Conservation (phyloP, 768 basidiomycete species). For the Rhodosporidiobolus sp. region DNA sequence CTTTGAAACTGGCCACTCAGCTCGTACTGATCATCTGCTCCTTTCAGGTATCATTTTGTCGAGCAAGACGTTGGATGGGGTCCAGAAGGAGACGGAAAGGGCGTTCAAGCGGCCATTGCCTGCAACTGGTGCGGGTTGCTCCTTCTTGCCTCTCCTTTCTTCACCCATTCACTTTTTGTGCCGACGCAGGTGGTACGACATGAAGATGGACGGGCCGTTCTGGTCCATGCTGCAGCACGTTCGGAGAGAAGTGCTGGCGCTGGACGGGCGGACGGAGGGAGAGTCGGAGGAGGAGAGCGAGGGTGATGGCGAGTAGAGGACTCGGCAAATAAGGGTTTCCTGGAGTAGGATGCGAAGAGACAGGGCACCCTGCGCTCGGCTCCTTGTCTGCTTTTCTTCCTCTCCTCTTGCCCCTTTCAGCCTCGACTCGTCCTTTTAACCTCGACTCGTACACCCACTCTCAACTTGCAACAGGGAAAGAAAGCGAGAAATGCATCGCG, state of each 20-base stretch:
- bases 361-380: no score
- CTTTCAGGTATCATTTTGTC: slow-evolving; percentile 49
- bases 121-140: slow-evolving; percentile 61
- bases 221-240: slow-evolving; percentile 12
- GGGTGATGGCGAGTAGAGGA: neutral
- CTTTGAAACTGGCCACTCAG: neutral
- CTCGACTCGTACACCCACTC: no score
- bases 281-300: neutral
- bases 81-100: neutral
- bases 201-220: slow-evolving; percentile 51
- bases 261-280: slow-evolving; percentile 26
- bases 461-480: no score
- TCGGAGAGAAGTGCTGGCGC: slow-evolving; percentile 20
- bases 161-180: no score
- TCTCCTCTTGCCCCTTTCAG: no score
- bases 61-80: slow-evolving; percentile 48
- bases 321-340: no score
- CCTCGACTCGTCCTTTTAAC: no score
- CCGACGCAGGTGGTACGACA: slow-evolving; percentile 70
- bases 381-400: no score
- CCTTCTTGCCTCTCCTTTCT: no score
- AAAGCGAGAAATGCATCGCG: no score
- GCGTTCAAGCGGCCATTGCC: slow-evolving; percentile 49
- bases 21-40: neutral
- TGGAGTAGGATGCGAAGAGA: no score